A percentile compares a stretch with the other conserved stretches of the same genome.
Evolutionary conservation across 805 yeast genomes (phyloP).

Genomic region (Jamesozyma piceae): DNA sequence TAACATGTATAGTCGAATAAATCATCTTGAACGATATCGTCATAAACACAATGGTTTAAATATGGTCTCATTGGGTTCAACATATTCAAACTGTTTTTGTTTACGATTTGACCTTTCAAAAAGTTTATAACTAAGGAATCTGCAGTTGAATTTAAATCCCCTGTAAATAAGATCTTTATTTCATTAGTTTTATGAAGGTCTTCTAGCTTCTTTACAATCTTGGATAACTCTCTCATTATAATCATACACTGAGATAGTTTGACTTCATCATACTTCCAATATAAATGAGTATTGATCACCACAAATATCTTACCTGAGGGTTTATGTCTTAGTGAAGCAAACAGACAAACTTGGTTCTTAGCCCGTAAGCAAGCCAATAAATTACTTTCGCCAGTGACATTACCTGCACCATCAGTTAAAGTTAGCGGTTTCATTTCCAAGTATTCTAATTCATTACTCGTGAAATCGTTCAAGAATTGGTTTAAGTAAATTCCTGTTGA

Average conservation of each 20-base stretch:
- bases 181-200: conserved; percentile 10
- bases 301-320: conserved; percentile 34
- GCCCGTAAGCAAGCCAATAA: conserved; percentile 31
- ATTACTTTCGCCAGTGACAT: conserved; percentile 18
- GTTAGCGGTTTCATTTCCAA: conserved; percentile 15
- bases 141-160: conserved; percentile 49
- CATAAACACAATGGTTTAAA: conserved; percentile 27
- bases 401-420: conserved; percentile 28
- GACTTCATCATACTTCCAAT: conserved; percentile 51
- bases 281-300: conserved; percentile 51
- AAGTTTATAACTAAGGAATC: conserved; percentile 42
- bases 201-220: conserved; percentile 19
- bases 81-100: conserved; percentile 22
- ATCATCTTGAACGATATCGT: conserved; percentile 21
- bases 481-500: conserved; percentile 30
- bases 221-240: conserved; percentile 30
- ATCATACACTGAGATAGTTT: conserved; percentile 45
- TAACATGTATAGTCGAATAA: conserved; percentile 37
- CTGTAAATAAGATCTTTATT: conserved; percentile 39
- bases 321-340: conserved; percentile 41
- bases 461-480: conserved; percentile 25
- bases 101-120: conserved; percentile 29
- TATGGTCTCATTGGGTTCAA: conserved; percentile 28
- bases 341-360: conserved; percentile 49
- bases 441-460: conserved; percentile 21